A percentile compares a stretch with the other conserved stretches of the same genome.
Evolutionary conservation across 2,329 filamentous ascomycete genomes (phyloP).

Genomic region (Fonsecaea pedrosoi): DNA sequence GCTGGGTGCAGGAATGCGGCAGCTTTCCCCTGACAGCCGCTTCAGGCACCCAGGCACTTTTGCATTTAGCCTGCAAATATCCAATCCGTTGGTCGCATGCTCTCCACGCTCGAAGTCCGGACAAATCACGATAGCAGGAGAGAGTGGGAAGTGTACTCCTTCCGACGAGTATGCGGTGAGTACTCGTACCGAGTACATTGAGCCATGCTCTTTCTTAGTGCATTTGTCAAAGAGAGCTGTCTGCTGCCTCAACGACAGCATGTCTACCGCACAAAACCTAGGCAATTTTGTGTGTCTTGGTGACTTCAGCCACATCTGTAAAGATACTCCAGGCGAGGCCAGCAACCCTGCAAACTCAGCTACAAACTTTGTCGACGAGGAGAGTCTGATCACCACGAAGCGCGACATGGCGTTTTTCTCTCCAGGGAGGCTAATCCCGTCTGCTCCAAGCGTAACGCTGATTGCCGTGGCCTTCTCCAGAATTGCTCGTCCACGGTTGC

Average conservation of each 20-base stretch:
- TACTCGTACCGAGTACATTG: not conserved
- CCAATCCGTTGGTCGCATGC: constrained; percentile 1
- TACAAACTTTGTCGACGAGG: not conserved
- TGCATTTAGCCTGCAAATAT: constrained; percentile 3
- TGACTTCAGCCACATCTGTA: constrained; percentile 14
- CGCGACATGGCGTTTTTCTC: not conserved
- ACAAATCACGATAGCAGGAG: not conserved
- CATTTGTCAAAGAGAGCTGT: not conserved
- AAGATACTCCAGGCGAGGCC: constrained; percentile 1
- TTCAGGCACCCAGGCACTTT: constrained; percentile 15
- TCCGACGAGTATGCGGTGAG: not conserved
- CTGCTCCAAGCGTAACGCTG: constrained; percentile 3
- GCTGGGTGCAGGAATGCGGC: not conserved
- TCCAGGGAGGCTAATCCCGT: not conserved
- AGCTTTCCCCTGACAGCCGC: not conserved
- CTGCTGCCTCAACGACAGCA: not conserved
- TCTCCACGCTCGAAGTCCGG: constrained; percentile 9
- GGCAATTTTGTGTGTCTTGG: not conserved
- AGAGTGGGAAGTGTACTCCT: no score
- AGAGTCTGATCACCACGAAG: not conserved
- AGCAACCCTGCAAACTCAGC: constrained; percentile 14
- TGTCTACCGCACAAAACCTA: not conserved
- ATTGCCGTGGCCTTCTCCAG: not conserved
- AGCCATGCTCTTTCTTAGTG: not conserved
- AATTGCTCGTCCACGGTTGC: not conserved